Base-by-base conservation (phyloP, 768 basidiomycete species). In the Suillus spraguei region DNA sequence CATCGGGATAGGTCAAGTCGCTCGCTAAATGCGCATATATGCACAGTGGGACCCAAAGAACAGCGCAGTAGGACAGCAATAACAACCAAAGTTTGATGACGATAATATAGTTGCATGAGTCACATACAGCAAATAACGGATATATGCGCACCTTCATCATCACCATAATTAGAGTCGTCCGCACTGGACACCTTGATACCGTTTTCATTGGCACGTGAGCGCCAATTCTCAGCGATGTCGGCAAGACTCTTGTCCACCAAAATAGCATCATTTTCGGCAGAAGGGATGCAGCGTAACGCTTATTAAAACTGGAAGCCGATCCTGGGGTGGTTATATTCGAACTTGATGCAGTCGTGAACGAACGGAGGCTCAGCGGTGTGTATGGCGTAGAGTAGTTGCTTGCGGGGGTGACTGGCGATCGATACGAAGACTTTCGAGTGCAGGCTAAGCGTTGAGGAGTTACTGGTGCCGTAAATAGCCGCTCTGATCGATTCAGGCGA, bases 181-280 rank as follows among this genome's bases (percentile, higher is more conserved):
- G 71, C 75, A 44, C 79, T 75, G 33, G 84, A 78, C 59, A 90
- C 87, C 72, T 83, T 88, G 64, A 91, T 90, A 49, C 88, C 89
- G 65, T 90, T 87, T 67, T 89, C 87, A 63, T 79, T 86, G 59
- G 89, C 88, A 58, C 89, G 80, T 36, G 83, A 86, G 62, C 90
- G 82, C 91, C 91, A 92, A 71, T 85, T 90, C 39, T 83, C 81
- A 5, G 87, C 83, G 44, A 87, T 82, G 71, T 89, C 86, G 17
- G 85, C 84, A 28, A 87, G 77, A 69, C 81, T 83, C 66, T 75
- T 77, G 66, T 81, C 79, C 67, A 82, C 82, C 52, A 72, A 59
- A 66, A 24, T 33, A 8, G 28, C 20, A 41, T 74, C 73, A 44
- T 80, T 79, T 68, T 83, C 83, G 14, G 81, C 84, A 20, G 83